These are phyloP conservation scores for Chondrostereum purpureum DNA, from an alignment of 1,284 basidiomycete species.

Conservation along the genomic window DNA sequence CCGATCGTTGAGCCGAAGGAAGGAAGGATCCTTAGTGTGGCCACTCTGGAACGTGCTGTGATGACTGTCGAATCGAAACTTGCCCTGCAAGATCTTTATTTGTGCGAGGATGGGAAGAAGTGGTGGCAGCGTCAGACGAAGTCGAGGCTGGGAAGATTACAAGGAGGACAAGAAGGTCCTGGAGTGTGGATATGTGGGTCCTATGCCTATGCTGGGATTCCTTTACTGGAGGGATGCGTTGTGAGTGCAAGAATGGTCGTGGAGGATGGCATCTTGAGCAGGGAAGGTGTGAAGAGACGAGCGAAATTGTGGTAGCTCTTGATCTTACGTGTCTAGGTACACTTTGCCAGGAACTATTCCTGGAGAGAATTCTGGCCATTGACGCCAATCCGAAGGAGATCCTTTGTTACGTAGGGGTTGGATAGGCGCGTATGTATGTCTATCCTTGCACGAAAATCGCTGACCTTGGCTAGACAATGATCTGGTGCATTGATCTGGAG, in stretches of 20 bases:
- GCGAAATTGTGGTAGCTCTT: conserved; percentile 21
- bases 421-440: too few relatives aligned
- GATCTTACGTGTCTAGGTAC: not conserved
- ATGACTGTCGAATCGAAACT: conserved; percentile 43
- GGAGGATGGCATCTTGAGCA: conserved; percentile 35
- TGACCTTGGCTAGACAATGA: too few relatives aligned
- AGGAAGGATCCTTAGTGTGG: conserved; percentile 46
- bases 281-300: conserved; percentile 26
- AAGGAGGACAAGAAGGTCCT: conserved; percentile 39
- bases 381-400: too few relatives aligned
- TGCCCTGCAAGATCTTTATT: conserved; percentile 40
- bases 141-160: conserved; percentile 38
- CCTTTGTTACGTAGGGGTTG: too few relatives aligned
- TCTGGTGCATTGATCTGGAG: too few relatives aligned
- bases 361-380: too few relatives aligned
- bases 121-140: conserved; percentile 31
- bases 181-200: conserved; percentile 56
- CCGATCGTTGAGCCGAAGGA: conserved; percentile 49
- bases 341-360: too few relatives aligned
- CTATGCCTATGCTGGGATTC: conserved; percentile 54
- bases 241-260: conserved; percentile 52
- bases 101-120: conserved; percentile 26
- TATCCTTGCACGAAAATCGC: too few relatives aligned
- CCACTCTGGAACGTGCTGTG: conserved; percentile 56
- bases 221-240: conserved; percentile 61